A percentile compares a stretch with the other conserved stretches of the same genome.
These are phyloP conservation scores for Eucalyptus tenuipes DNA, from an alignment of 345 rosid species.

Conservation along the genomic window DNA sequence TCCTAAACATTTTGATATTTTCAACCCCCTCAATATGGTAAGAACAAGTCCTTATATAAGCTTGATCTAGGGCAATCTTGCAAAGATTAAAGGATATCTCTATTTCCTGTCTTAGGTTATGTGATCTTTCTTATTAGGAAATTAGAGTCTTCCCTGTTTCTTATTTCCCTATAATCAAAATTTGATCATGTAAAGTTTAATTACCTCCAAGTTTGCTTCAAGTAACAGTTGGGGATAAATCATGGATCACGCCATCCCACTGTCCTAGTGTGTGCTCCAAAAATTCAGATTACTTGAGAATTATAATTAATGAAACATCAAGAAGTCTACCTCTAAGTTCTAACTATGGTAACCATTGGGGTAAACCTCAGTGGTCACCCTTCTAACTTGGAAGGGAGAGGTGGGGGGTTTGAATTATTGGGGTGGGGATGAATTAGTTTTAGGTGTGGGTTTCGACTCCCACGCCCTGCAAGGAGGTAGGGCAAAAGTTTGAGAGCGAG, in stretches of 20 bases:
- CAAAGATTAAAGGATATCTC: not conserved
- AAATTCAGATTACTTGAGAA: not conserved
- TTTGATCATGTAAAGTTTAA: not conserved
- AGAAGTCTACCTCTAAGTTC: not conserved
- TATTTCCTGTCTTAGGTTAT: not conserved
- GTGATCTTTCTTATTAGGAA: not conserved
- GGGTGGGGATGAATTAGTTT: too few relatives aligned
- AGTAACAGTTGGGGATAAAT: not conserved
- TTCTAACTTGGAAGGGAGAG: too few relatives aligned
- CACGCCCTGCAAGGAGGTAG: too few relatives aligned
- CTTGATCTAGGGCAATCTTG: not conserved
- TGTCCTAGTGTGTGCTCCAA: constrained; percentile 23
- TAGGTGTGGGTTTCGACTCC: too few relatives aligned
- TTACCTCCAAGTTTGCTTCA: not conserved
- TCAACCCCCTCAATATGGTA: not conserved
- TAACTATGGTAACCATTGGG: too few relatives aligned
- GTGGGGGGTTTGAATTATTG: too few relatives aligned
- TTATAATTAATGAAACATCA: not conserved
- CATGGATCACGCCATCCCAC: constrained; percentile 27
- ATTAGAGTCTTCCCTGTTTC: not conserved
- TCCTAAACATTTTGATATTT: not conserved
- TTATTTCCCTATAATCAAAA: not conserved
- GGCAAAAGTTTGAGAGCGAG: too few relatives aligned
- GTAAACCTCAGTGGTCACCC: too few relatives aligned
- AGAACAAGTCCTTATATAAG: not conserved